Conservation (phyloP, 2,329 filamentous ascomycete genomes). For the Venturia effusa region DNA sequence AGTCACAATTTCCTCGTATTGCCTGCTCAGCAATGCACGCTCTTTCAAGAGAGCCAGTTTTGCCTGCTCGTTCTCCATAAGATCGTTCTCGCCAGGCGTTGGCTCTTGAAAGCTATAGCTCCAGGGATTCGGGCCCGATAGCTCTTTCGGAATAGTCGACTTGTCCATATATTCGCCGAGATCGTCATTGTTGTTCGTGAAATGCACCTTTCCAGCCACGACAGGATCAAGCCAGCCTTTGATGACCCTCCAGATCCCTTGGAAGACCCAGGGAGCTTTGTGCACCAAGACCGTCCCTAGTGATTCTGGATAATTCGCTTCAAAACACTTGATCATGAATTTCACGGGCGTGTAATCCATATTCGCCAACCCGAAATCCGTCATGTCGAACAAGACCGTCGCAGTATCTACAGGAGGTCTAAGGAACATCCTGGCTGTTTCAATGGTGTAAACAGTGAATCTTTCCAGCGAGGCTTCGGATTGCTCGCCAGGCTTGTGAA, state of each 20-base stretch:
- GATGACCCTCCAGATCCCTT: conserved; percentile 95
- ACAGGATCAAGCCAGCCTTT: conserved; percentile 94
- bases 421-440: conserved; percentile 80
- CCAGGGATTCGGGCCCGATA: conserved; percentile 81
- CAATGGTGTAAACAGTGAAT: conserved; percentile 89
- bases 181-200: conserved; percentile 73
- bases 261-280: conserved; percentile 95
- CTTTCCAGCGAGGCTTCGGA: conserved; percentile 70
- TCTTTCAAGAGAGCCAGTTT: conserved; percentile 53
- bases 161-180: conserved; percentile 65
- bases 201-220: conserved; percentile 87
- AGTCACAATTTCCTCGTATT: conserved; percentile 64
- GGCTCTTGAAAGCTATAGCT: conserved; percentile 76
- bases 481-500: conserved; percentile 77
- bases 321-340: conserved; percentile 99
- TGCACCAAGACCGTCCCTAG: conserved; percentile 85
- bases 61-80: conserved; percentile 52
- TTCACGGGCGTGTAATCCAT: conserved; percentile 98
- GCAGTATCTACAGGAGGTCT: conserved; percentile 78
- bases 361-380: conserved; percentile 82
- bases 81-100: conserved; percentile 60
- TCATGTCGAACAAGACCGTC: conserved; percentile 92
- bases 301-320: conserved; percentile 94
- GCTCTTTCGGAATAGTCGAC: conserved; percentile 64
- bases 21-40: conserved; percentile 54